Evolutionary conservation across 2,329 filamentous ascomycete genomes (phyloP), one percentile per base, ranked within the genome.

Genomic region (Metarhizium anisopliae): DNA sequence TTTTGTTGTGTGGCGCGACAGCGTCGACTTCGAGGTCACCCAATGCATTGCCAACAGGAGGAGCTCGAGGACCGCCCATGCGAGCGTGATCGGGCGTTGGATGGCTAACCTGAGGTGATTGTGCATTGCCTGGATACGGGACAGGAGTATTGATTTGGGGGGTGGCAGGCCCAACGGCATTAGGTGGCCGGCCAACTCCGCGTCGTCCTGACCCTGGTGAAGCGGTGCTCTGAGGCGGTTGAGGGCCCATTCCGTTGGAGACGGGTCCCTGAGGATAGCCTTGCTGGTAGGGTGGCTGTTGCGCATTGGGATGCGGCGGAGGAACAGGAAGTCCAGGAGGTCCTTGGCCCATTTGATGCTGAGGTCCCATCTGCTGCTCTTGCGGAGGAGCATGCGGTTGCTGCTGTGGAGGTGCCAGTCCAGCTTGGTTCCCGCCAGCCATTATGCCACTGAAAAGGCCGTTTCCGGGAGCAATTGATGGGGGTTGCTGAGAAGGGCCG

Each of bases 381-480:
- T 86, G 84, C 59, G 81, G 80, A 63, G 90, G 91, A 64, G 95
- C 54, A 53, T 56, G 56, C 29, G 55, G 67, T 56, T 72, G 85
- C 45, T 84, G 84, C 64, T 83, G 81, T 61, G 91, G 91, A 63
- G 95, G 85, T 58, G 89, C 90, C 60, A 90, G 88, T 59, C 89
- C 90, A 64, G 86, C 88, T 74, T 93, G 90, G 65, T 86, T 89
- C 59, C 82, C 84, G 61, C 93, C 93, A 55, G 92, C 85, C 90
- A 99, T 97, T 68, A 97, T 96, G 56, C 90, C 91, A 63, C 90
- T 91, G 68, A 99, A 97, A 45, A 97, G 80, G 67, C 95, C 94
- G 69, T 88, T 93, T 30, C 93, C 92, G 67, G 95, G 89, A 32
- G 91, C 90, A 63, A 97, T 89, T 52, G 90, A 92, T 40, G 94